These are phyloP conservation scores for Nannochloropsis salina DNA, from an alignment of 108 stramenopile species.

Conservation along the genomic window DNA sequence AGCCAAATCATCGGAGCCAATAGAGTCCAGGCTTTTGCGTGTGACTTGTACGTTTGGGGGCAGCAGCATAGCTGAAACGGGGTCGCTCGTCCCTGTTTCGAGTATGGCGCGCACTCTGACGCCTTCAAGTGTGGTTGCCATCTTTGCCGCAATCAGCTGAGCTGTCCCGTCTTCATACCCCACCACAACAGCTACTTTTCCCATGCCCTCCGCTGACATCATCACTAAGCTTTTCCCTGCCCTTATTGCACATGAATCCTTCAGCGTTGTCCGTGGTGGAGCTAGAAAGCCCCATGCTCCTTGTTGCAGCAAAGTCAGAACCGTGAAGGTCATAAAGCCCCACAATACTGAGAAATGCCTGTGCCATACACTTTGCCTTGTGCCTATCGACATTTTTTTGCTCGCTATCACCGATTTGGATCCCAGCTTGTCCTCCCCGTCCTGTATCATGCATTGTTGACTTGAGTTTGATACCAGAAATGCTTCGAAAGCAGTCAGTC, in stretches of 20 bases:
- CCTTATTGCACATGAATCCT: no score
- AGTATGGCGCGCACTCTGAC: not conserved
- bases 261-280: not conserved
- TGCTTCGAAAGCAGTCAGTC: no score
- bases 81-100: not conserved
- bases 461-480: no score
- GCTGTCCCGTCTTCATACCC: not conserved
- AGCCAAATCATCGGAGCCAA: not conserved
- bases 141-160: not conserved
- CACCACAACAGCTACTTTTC: not conserved
- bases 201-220: not conserved
- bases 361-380: no score
- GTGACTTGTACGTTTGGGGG: not conserved
- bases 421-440: no score
- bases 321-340: no score
- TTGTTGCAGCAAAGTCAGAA: constrained; percentile 8
- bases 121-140: not conserved
- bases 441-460: no score
- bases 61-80: not conserved
- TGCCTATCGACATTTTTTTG: no score
- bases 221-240: not conserved
- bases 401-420: no score
- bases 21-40: not conserved
- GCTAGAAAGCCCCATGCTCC: not conserved
- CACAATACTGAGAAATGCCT: no score